Percentiles rank a stretch among this genome's conserved stretches.
phyloP scores from a whole-genome alignment of 177 flowering plant genomes.

The Telopea speciosissima region DNA sequence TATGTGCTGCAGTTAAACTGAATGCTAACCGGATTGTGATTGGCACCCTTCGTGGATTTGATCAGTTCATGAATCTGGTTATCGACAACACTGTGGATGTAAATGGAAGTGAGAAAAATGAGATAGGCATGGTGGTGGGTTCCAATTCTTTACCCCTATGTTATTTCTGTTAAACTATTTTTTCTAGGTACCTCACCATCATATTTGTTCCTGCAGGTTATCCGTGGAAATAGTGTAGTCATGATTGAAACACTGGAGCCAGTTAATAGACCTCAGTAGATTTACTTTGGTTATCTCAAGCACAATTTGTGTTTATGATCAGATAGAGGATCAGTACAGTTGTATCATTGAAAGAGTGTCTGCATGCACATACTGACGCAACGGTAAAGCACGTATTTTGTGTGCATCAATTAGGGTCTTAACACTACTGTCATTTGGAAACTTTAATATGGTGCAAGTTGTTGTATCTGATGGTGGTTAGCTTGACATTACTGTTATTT shows the following conservation, averaged over 20 bases:
- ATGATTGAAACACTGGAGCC: background rate
- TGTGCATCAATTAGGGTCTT: too few relatives aligned
- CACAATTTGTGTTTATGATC: too few relatives aligned
- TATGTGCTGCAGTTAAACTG: constrained; percentile 61
- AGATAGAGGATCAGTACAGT: too few relatives aligned
- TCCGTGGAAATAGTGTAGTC: constrained; percentile 28
- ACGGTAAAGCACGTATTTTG: too few relatives aligned
- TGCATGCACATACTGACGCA: too few relatives aligned
- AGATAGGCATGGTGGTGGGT: constrained; percentile 90
- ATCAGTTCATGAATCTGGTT: constrained; percentile 91
- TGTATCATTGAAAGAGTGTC: too few relatives aligned
- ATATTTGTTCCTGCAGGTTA: constrained; percentile 38
- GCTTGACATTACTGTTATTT: too few relatives aligned
- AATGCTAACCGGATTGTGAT: constrained; percentile 76
- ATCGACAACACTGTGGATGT: constrained; percentile 75
- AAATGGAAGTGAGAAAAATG: constrained; percentile 68
- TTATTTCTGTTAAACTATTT: background rate
- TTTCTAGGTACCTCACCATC: background rate
- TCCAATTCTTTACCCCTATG: background rate
- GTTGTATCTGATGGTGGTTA: too few relatives aligned
- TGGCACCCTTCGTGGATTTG: constrained; percentile 92
- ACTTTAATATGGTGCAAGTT: too few relatives aligned
- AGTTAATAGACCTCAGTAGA: background rate
- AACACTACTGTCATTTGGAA: too few relatives aligned
- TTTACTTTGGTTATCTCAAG: background rate